phyloP scores from a whole-genome alignment of 139 green algal genomes.

The Zygnema circumcarinatum region DNA sequence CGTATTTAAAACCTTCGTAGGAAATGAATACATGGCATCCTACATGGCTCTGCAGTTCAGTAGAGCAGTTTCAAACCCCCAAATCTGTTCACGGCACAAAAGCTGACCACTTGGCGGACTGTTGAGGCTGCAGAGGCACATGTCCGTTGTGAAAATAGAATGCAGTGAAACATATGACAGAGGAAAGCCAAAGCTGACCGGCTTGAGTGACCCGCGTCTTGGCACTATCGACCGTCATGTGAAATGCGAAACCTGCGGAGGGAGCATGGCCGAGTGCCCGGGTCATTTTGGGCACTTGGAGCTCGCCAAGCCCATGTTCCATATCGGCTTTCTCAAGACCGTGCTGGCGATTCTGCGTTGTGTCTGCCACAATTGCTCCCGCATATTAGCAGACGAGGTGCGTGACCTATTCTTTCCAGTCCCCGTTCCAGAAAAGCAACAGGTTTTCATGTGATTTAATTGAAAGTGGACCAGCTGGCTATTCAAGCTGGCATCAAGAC shows the following conservation, averaged over 20 bases:
- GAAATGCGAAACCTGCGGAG: slow-evolving; percentile 62
- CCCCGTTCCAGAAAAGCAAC: no score
- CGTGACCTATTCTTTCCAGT: background rate
- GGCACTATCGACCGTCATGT: slow-evolving; percentile 82
- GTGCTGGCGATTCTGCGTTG: slow-evolving; percentile 93
- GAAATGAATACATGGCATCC: background rate
- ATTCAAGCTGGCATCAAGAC: no score
- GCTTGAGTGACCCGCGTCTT: slow-evolving; percentile 90
- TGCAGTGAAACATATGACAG: slow-evolving; percentile 88
- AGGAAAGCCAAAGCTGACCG: slow-evolving; percentile 82
- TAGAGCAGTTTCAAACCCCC: slow-evolving; percentile 1
- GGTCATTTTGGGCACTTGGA: slow-evolving; percentile 98
- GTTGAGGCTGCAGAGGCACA: slow-evolving; percentile 53
- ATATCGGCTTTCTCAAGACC: slow-evolving; percentile 94
- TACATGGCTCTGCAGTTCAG: background rate
- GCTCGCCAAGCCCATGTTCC: slow-evolving; percentile 94
- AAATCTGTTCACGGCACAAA: background rate
- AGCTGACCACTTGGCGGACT: background rate
- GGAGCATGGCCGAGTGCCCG: slow-evolving; percentile 80
- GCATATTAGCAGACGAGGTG: slow-evolving; percentile 86
- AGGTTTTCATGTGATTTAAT: no score
- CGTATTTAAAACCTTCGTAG: background rate
- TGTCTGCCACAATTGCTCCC: slow-evolving; percentile 90
- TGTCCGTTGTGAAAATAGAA: slow-evolving; percentile 64
- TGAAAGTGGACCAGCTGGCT: no score